phyloP scores from a whole-genome alignment of 1,139 yeast genomes.

The Kodamaea derodonti region DNA sequence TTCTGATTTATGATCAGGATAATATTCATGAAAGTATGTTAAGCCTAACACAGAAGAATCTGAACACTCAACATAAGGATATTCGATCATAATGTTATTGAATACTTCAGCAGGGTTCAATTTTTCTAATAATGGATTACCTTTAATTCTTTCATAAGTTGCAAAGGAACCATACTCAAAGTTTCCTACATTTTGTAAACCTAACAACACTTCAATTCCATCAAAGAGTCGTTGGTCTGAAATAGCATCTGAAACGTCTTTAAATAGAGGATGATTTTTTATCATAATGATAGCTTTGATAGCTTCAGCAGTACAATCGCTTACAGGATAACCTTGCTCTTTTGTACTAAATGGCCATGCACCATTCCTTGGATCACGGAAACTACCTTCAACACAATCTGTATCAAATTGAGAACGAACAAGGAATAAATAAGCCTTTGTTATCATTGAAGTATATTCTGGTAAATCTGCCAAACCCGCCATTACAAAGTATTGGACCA shows the following conservation, averaged over 20 bases:
- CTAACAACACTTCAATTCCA: conserved; percentile 59
- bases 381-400: conserved; percentile 75
- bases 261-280: conserved; percentile 55
- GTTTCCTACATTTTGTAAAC: conserved; percentile 65
- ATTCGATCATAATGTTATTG: conserved; percentile 97
- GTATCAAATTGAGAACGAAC: conserved; percentile 81
- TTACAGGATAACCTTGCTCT: conserved; percentile 92
- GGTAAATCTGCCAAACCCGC: conserved; percentile 77
- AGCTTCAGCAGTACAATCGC: conserved; percentile 97
- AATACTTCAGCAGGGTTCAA: conserved; percentile 97
- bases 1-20: conserved; percentile 58
- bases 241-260: conserved; percentile 46
- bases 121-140: conserved; percentile 69
- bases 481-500: conserved; percentile 74
- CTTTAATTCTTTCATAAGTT: conserved; percentile 82
- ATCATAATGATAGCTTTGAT: conserved; percentile 93
- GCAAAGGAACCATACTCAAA: conserved; percentile 92
- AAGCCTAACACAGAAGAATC: conserved; percentile 91
- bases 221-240: conserved; percentile 51
- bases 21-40: conserved; percentile 66
- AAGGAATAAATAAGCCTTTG: conserved; percentile 64
- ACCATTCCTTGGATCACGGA: conserved; percentile 82
- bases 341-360: conserved; percentile 97
- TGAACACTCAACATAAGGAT: conserved; percentile 97
- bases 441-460: conserved; percentile 60